phyloP scores from a whole-genome alignment of 495 filamentous ascomycete genomes.

The Aspergillus panamensis region DNA sequence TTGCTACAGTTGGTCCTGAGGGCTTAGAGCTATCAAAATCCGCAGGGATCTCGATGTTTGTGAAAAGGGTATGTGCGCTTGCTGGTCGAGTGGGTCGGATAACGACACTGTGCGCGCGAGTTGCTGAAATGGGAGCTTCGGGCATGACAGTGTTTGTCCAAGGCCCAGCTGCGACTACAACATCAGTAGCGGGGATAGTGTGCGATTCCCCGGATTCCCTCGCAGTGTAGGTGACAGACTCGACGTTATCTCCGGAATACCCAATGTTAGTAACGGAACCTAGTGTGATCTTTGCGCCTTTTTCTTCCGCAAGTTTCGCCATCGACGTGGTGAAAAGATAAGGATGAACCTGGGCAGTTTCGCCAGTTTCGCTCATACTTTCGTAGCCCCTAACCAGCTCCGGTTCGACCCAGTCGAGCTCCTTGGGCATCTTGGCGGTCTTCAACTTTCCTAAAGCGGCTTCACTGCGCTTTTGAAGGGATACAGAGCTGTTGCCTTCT shows the following conservation, averaged over 20 bases:
- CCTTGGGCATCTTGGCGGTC: constrained; percentile 63
- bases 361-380: constrained; percentile 74
- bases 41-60: constrained; percentile 73
- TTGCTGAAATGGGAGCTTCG: constrained; percentile 69
- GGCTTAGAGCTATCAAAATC: constrained; percentile 51
- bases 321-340: constrained; percentile 89
- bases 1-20: constrained; percentile 57
- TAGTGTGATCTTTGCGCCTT: constrained; percentile 67
- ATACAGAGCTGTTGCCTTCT: constrained; percentile 39
- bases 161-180: constrained; percentile 82
- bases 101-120: constrained; percentile 88
- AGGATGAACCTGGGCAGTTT: constrained; percentile 92
- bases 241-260: constrained; percentile 49
- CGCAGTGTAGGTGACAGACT: constrained; percentile 71
- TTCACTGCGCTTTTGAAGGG: constrained; percentile 69
- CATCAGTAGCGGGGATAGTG: constrained; percentile 72
- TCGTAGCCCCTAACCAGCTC: constrained; percentile 67
- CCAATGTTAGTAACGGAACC: constrained; percentile 65
- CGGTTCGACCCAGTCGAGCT: constrained; percentile 82
- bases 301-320: constrained; percentile 70
- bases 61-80: constrained; percentile 86
- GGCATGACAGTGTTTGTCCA: constrained; percentile 80
- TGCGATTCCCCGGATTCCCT: constrained; percentile 53
- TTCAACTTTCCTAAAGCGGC: constrained; percentile 57
- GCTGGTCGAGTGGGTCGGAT: constrained; percentile 71